Evolutionary conservation across 129 eudicot genomes (phyloP).

Genomic region (Silybum marianum): DNA sequence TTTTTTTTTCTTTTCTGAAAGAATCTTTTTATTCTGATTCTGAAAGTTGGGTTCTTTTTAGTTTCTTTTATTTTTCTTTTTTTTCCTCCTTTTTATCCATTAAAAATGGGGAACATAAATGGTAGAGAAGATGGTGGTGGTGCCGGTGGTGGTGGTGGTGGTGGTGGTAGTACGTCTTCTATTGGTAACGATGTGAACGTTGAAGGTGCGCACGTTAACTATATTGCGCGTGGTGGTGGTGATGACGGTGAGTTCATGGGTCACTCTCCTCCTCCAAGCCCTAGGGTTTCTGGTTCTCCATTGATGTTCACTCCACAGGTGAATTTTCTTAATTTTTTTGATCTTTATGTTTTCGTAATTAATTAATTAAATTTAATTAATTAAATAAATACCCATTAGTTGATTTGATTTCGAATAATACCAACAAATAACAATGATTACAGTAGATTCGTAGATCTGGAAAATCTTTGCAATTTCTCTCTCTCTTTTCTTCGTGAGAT

Average conservation of each 20-base stretch:
- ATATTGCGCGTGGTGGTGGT: constrained; percentile 32
- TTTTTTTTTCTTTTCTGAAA: not conserved
- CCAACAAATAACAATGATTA: not conserved
- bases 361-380: too few relatives aligned
- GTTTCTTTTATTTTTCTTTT: not conserved
- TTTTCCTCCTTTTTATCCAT: not conserved
- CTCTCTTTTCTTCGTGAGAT: not conserved
- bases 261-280: constrained; percentile 92
- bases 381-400: not conserved
- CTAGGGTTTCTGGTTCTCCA: constrained; percentile 90
- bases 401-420: not conserved
- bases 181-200: constrained; percentile 44
- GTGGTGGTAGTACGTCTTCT: constrained; percentile 47
- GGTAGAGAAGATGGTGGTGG: constrained; percentile 90
- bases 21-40: constrained; percentile 17
- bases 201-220: constrained; percentile 36
- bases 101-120: constrained; percentile 78
- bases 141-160: constrained; percentile 47
- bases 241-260: constrained; percentile 61
- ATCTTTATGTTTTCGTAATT: not conserved
- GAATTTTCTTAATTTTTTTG: not conserved
- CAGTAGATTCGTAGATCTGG: constrained; percentile 33
- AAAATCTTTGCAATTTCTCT: not conserved
- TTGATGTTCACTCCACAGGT: constrained; percentile 99
- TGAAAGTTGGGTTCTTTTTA: not conserved